Conservation (phyloP, 225 moss, liverwort and hornwort genomes). For the Bryoerythrophyllum caledonicum region DNA sequence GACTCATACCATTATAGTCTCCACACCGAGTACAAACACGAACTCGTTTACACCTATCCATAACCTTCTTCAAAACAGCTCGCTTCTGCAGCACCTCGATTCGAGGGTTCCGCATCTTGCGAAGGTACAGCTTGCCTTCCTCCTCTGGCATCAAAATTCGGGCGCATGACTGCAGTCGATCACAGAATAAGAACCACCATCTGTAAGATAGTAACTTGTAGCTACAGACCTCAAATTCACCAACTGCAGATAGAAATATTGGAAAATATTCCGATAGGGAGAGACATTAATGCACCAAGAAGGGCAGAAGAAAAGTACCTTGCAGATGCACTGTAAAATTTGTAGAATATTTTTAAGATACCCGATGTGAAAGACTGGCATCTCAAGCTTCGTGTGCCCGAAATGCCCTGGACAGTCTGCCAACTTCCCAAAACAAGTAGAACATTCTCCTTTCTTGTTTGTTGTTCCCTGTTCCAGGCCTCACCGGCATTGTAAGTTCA, state of each 20-base stretch:
- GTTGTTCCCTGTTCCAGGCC: constrained; percentile 76
- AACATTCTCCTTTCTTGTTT: constrained; percentile 93
- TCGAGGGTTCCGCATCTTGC: constrained; percentile 88
- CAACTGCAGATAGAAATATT: background rate
- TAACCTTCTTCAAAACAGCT: constrained; percentile 88
- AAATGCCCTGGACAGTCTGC: constrained; percentile 98
- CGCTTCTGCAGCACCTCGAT: constrained; percentile 92
- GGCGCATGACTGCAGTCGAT: constrained; percentile 71
- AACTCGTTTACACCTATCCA: constrained; percentile 88
- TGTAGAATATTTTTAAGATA: constrained; percentile 92
- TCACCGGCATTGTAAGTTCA: constrained; percentile 29
- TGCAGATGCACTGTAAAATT: constrained; percentile 95
- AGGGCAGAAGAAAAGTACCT: constrained; percentile 51
- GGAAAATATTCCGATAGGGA: background rate
- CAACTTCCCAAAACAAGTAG: constrained; percentile 93
- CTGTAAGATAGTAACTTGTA: background rate
- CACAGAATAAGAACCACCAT: constrained; percentile 19
- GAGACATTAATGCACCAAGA: constrained; percentile 3
- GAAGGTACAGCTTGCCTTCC: constrained; percentile 78
- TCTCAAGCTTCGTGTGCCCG: constrained; percentile 89
- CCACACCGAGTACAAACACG: constrained; percentile 91
- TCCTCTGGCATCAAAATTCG: constrained; percentile 94
- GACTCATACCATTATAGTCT: constrained; percentile 77
- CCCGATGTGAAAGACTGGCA: constrained; percentile 98
- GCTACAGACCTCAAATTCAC: background rate